Conservation (phyloP, 2,329 filamentous ascomycete species). For the Cladorrhinum sp. region DNA sequence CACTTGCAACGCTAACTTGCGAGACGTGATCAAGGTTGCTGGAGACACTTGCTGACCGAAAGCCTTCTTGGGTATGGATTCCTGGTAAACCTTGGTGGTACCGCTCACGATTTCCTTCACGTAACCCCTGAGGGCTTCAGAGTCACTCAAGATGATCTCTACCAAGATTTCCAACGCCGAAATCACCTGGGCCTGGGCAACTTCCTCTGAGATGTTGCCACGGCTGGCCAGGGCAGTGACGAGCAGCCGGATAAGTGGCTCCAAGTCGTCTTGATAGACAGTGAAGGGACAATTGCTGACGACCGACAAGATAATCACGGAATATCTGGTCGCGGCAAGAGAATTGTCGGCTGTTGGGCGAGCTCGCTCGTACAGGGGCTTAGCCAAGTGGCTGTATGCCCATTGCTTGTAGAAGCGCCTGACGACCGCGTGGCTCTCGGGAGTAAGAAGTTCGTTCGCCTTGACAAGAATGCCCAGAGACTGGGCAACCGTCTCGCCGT, state of each 20-base stretch:
- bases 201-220: conserved; percentile 31
- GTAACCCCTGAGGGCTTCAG: conserved; percentile 46
- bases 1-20: conserved; percentile 47
- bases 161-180: conserved; percentile 49
- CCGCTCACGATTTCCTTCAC: conserved; percentile 48
- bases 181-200: conserved; percentile 38
- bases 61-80: conserved; percentile 22
- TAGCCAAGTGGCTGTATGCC: conserved; percentile 45
- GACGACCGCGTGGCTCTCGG: conserved; percentile 42
- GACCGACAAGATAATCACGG: conserved; percentile 47
- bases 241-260: conserved; percentile 46
- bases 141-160: conserved; percentile 45
- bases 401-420: conserved; percentile 46
- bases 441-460: conserved; percentile 37
- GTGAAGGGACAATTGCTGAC: conserved; percentile 48
- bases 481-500: conserved; percentile 41
- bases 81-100: conserved; percentile 37
- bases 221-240: conserved; percentile 46
- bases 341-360: conserved; percentile 32
- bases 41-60: neutral
- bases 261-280: conserved; percentile 51
- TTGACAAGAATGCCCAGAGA: conserved; percentile 43
- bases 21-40: conserved; percentile 31
- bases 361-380: conserved; percentile 44
- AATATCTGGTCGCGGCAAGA: conserved; percentile 38